These are phyloP conservation scores for Taxawa tesnikishii DNA, from an alignment of 2,329 filamentous ascomycete species.

Conservation along the genomic window DNA sequence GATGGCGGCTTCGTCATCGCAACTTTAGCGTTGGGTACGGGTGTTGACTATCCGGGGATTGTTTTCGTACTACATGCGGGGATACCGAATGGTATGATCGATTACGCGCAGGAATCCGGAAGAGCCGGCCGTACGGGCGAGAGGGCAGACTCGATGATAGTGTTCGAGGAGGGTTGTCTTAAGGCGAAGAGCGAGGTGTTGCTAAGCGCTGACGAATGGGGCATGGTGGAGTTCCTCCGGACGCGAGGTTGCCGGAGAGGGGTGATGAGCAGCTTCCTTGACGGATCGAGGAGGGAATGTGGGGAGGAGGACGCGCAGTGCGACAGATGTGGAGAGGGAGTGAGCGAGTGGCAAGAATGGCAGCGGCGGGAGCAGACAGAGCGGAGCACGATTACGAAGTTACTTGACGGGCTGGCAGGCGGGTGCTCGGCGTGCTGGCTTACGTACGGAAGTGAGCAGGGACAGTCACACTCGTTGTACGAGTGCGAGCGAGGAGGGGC, in stretches of 20 bases:
- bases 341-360: too few species aligned
- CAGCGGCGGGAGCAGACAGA: not conserved
- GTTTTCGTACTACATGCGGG: slow-evolving; percentile 5
- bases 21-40: slow-evolving; percentile 5
- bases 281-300: not conserved
- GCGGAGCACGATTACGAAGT: slow-evolving; percentile 1
- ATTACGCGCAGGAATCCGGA: slow-evolving; percentile 9
- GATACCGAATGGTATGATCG: slow-evolving; percentile 6
- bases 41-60: slow-evolving; percentile 7
- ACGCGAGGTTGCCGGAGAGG: slow-evolving; percentile 1
- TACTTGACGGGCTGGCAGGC: not conserved
- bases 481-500: not conserved
- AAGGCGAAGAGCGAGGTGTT: not conserved
- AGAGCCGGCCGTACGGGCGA: slow-evolving; percentile 5
- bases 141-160: slow-evolving; percentile 3
- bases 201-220: not conserved
- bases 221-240: slow-evolving; percentile 2
- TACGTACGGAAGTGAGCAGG: not conserved
- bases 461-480: not conserved
- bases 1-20: slow-evolving; percentile 5
- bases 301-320: not conserved
- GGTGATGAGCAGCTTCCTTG: slow-evolving; percentile 3
- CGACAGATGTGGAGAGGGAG: slow-evolving; percentile 4
- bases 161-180: slow-evolving; percentile 3
- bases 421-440: slow-evolving; percentile 1